Percentiles rank a stretch among this genome's conserved stretches.
Evolutionary conservation across 2,329 filamentous ascomycete species (phyloP).

Genomic region (Nothopassalora personata): DNA sequence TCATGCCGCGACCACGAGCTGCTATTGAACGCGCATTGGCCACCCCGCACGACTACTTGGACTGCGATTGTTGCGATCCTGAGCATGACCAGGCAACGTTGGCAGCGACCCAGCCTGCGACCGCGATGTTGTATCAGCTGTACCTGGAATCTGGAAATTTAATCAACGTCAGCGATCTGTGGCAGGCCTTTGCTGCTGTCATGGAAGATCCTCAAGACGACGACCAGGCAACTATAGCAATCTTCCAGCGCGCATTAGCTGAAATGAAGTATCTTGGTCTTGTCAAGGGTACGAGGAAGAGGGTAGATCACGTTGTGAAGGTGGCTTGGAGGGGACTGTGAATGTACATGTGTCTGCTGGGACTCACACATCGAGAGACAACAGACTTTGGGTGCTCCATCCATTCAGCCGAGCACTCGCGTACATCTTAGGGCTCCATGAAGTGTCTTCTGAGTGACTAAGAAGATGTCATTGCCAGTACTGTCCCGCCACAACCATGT

Average conservation of each 20-base stretch:
- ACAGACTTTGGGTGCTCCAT: too few species aligned
- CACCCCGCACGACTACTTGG: conserved; percentile 70
- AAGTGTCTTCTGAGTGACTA: too few species aligned
- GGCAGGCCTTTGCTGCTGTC: conserved; percentile 67
- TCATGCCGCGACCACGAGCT: conserved; percentile 66
- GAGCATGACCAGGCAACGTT: conserved; percentile 43
- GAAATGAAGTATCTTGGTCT: conserved; percentile 83
- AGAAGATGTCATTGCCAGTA: too few species aligned
- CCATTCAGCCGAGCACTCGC: too few species aligned
- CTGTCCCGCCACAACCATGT: too few species aligned
- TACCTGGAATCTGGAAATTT: conserved; percentile 71
- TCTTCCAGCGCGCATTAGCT: conserved; percentile 80
- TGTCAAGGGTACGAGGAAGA: conserved; percentile 83
- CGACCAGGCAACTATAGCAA: conserved; percentile 44
- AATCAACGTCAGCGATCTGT: conserved; percentile 74
- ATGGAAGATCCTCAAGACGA: conserved; percentile 44
- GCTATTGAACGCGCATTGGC: conserved; percentile 67
- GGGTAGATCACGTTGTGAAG: conserved; percentile 87
- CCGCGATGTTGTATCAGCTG: conserved; percentile 70
- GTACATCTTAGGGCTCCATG: too few species aligned
- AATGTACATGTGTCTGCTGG: conserved; percentile 6
- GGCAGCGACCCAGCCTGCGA: conserved; percentile 60
- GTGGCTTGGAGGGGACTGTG: conserved; percentile 70
- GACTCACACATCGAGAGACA: too few species aligned
- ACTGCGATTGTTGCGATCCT: conserved; percentile 60